Base-by-base conservation (phyloP, 1,284 basidiomycete species). In the Ceratobasidium sp. region DNA sequence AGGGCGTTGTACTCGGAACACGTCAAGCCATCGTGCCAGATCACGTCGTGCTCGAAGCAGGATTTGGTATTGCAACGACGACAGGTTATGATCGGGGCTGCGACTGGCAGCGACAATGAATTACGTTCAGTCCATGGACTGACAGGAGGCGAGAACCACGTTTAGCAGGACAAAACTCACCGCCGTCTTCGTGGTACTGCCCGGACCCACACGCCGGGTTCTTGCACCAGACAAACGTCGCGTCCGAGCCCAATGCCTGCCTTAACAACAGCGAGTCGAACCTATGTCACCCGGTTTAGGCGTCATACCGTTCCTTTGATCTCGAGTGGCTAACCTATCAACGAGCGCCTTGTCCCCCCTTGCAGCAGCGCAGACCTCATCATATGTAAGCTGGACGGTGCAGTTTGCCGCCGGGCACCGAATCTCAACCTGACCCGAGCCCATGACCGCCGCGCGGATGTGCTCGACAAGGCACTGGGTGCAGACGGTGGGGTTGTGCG, bases 1-100 rank as follows among this genome's bases (percentile, higher is more conserved):
- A 53, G 6, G n/a, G 62, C 64, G 39, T 74, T 63, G 49, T 65
- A 74, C 41, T 74, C 61, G 22, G 62, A 65, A 37, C 73, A 74
- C 7, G 73, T 65, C 22, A 65, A 46, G 2, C 63, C 73, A 3
- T 31, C 31, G 63, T 74, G 73, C 73, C 73, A 74, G 19, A 58
- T 39, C 2, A 74, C 62, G 27, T 65, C 62, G 56, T 74, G 73
- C 43, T 65, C 48, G 19, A 74, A 74, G 41, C 65, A 68, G 4
- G 65, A 68, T 27, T 68, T 68, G 34, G 65, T 54, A 11, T 24
- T 16, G 39, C 65, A 68, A 3, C 34, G 29, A 14, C 51, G 48
- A 27, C 65, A 68, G 8, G 65, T 68, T 19, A 68, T 68, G 51
- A 68, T 68, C 16, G 65, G 65, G 34, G 65, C 65, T 41, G 48